A percentile compares a stretch with the other conserved stretches of the same genome.
Evolutionary conservation across 495 filamentous ascomycete species (phyloP).

Genomic region (Lasiosphaeria miniovina): DNA sequence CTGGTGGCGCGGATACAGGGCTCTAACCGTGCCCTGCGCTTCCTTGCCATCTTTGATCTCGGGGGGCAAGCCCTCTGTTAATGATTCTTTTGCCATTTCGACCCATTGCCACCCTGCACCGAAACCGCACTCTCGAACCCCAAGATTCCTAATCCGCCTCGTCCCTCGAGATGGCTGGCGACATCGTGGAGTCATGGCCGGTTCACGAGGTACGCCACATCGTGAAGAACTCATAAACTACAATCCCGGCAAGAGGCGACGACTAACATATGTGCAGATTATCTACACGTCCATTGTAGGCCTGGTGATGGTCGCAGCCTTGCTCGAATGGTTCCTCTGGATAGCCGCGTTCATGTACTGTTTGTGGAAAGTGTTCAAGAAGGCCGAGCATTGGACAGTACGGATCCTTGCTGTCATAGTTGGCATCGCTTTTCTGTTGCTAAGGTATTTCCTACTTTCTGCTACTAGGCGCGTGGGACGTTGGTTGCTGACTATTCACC

Average conservation of each 20-base stretch:
- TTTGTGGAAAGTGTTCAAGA: slow-evolving; percentile 79
- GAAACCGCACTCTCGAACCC: slow-evolving; percentile 6
- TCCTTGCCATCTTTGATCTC: slow-evolving; percentile 9
- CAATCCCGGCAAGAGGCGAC: background rate
- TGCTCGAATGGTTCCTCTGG: slow-evolving; percentile 94
- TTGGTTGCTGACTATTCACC: background rate
- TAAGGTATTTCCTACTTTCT: slow-evolving; percentile 57
- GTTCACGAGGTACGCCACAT: slow-evolving; percentile 58
- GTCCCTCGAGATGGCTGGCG: slow-evolving; percentile 37
- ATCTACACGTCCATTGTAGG: slow-evolving; percentile 81
- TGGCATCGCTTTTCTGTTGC: slow-evolving; percentile 64
- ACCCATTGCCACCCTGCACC: background rate
- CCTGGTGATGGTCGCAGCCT: slow-evolving; percentile 75
- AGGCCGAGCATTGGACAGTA: slow-evolving; percentile 85
- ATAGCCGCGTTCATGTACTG: slow-evolving; percentile 91
- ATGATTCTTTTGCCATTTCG: background rate
- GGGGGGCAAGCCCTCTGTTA: background rate
- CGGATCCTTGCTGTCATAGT: slow-evolving; percentile 72
- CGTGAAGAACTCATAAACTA: background rate
- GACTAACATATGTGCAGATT: slow-evolving; percentile 33
- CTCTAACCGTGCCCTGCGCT: background rate
- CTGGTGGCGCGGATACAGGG: slow-evolving; percentile 10
- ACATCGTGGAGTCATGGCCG: slow-evolving; percentile 52
- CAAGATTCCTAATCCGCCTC: background rate
- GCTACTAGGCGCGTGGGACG: background rate